phyloP scores from a whole-genome alignment of 208 protist species.

The Angomonas ambiguus region DNA sequence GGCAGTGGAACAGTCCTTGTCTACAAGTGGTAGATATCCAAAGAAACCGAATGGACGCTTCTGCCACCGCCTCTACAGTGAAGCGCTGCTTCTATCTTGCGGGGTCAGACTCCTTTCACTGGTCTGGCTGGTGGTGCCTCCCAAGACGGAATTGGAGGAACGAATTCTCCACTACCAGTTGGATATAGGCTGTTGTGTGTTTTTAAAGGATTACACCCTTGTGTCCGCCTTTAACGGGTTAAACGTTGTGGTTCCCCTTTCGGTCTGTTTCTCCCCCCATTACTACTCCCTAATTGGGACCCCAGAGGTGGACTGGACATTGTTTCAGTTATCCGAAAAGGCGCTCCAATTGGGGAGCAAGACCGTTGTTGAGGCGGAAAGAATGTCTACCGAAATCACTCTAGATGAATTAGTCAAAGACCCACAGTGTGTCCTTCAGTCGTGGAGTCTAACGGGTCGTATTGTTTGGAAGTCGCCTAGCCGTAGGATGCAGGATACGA shows the following conservation, averaged over 20 bases:
- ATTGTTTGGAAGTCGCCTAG: constrained; percentile 54
- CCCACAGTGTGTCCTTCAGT: constrained; percentile 25
- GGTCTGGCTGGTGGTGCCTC: constrained; percentile 63
- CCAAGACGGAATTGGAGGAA: constrained; percentile 42
- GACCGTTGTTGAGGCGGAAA: neutral
- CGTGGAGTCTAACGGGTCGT: constrained; percentile 42
- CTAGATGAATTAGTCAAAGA: constrained; percentile 35
- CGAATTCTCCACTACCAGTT: constrained; percentile 50
- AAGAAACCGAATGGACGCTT: constrained; percentile 31
- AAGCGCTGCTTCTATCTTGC: constrained; percentile 75
- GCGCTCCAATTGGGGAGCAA: constrained; percentile 17
- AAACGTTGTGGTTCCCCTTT: constrained; percentile 60
- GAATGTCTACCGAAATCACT: constrained; percentile 15
- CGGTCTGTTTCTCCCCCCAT: constrained; percentile 31
- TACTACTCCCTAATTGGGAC: constrained; percentile 53
- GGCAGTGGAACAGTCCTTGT: constrained; percentile 31
- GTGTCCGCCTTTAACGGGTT: constrained; percentile 52
- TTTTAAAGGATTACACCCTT: constrained; percentile 41
- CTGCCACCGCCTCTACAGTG: neutral
- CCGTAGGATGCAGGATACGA: constrained; percentile 7
- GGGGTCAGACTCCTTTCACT: constrained; percentile 43
- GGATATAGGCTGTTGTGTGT: constrained; percentile 70
- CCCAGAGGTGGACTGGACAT: constrained; percentile 17
- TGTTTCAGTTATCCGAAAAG: constrained; percentile 45
- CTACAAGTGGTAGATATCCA: constrained; percentile 85